Conservation (phyloP, 1,284 basidiomycete genomes). For the Marasmius fiardii region DNA sequence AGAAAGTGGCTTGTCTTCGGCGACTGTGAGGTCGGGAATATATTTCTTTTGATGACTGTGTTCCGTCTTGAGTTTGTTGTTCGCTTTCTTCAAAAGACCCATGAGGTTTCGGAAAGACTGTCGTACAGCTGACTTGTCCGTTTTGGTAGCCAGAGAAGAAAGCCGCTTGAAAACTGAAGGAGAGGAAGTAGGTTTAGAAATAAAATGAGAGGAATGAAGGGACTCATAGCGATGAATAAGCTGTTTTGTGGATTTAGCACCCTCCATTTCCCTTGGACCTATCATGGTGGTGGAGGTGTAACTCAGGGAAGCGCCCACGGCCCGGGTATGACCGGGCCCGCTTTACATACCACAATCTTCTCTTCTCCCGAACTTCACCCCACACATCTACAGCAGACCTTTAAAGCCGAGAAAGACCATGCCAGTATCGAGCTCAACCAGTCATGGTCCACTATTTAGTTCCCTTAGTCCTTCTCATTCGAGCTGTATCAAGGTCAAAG, state of each 20-base stretch:
- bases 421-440: not conserved
- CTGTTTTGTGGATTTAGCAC: constrained; percentile 31
- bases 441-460: not conserved
- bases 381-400: not conserved
- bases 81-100: constrained; percentile 60
- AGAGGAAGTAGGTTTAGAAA: constrained; percentile 13
- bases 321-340: not conserved
- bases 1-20: not conserved
- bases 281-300: constrained; percentile 10
- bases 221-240: constrained; percentile 43
- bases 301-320: not conserved
- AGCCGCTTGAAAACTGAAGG: constrained; percentile 6
- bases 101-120: constrained; percentile 65
- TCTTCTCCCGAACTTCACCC: not conserved
- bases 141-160: constrained; percentile 18
- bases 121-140: constrained; percentile 54
- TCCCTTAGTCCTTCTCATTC: not conserved
- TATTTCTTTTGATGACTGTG: not conserved
- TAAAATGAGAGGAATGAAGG: constrained; percentile 18
- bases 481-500: not conserved
- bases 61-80: constrained; percentile 15
- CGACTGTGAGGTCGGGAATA: not conserved
- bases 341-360: not conserved
- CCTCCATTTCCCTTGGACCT: constrained; percentile 15
- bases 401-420: not conserved